These are phyloP conservation scores for Zoysia matrella DNA, from an alignment of 202 grass and related monocot genomes.

Conservation along the genomic window DNA sequence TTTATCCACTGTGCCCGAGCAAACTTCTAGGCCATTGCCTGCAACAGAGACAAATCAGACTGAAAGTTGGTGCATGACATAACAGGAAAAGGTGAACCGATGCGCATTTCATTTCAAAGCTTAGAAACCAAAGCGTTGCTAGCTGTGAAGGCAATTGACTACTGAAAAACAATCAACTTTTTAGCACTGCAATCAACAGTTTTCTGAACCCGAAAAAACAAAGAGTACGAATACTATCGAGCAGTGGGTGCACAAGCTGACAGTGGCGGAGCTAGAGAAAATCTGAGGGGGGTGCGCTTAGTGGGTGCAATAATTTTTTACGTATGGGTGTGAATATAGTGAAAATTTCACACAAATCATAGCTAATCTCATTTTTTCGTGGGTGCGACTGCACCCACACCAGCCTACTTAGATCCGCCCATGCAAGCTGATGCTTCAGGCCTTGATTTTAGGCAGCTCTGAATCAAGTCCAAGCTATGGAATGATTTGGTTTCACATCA, in stretches of 20 bases:
- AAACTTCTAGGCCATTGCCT: constrained; percentile 61
- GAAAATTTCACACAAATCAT: too few relatives aligned
- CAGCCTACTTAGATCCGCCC: background rate
- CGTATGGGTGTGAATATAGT: too few relatives aligned
- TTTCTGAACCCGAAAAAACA: background rate
- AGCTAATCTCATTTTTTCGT: too few relatives aligned
- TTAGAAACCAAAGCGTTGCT: background rate
- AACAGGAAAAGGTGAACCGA: background rate
- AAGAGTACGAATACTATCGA: background rate
- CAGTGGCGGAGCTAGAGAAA: too few relatives aligned
- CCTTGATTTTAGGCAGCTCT: background rate
- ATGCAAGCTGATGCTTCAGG: background rate
- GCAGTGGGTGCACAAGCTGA: background rate
- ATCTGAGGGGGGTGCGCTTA: too few relatives aligned
- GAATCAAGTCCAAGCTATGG: background rate
- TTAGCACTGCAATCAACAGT: too few relatives aligned
- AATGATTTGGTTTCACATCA: background rate
- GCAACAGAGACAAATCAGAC: constrained; percentile 21
- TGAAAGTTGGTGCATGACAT: background rate
- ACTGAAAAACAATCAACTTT: background rate
- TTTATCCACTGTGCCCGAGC: constrained; percentile 27
- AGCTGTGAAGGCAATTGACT: background rate
- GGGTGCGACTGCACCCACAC: too few relatives aligned
- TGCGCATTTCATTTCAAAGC: background rate
- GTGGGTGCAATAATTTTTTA: too few relatives aligned